Evolutionary conservation across 345 rosid species (phyloP).

Genomic region (Citrus glauca): DNA sequence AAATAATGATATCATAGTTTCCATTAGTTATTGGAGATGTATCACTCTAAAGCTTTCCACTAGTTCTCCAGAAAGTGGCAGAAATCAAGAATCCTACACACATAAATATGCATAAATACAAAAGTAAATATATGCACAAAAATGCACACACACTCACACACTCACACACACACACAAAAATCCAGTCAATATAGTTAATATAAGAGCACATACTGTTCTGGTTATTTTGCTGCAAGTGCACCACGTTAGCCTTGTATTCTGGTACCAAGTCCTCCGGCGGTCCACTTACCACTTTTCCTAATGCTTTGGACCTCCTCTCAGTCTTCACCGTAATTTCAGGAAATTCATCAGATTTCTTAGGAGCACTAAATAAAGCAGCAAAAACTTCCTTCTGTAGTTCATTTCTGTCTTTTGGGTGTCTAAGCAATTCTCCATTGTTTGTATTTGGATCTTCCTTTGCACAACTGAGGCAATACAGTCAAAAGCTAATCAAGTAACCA

Average conservation of each 20-base stretch:
- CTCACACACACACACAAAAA: neutral
- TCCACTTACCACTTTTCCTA: slow-evolving; percentile 32
- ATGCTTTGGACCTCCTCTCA: slow-evolving; percentile 23
- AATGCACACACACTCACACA: too few species aligned
- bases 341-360: slow-evolving; percentile 24
- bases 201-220: slow-evolving; percentile 24
- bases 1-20: neutral
- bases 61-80: neutral
- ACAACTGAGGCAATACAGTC: neutral
- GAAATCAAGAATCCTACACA: neutral
- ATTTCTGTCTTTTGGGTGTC: slow-evolving; percentile 23
- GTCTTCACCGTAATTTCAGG: slow-evolving; percentile 18
- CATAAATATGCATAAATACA: too few species aligned
- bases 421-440: slow-evolving; percentile 17
- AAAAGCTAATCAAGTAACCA: neutral
- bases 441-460: slow-evolving; percentile 14
- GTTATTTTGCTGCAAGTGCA: slow-evolving; percentile 13
- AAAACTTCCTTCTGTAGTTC: slow-evolving; percentile 42
- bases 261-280: slow-evolving; percentile 26
- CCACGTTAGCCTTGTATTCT: slow-evolving; percentile 10
- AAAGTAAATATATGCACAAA: too few species aligned
- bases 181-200: slow-evolving; percentile 8
- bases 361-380: slow-evolving; percentile 29
- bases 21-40: neutral
- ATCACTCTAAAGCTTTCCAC: too few species aligned